Conservation (phyloP, 225 moss, liverwort and hornwort genomes). For the Rhytidiadelphus loreus region DNA sequence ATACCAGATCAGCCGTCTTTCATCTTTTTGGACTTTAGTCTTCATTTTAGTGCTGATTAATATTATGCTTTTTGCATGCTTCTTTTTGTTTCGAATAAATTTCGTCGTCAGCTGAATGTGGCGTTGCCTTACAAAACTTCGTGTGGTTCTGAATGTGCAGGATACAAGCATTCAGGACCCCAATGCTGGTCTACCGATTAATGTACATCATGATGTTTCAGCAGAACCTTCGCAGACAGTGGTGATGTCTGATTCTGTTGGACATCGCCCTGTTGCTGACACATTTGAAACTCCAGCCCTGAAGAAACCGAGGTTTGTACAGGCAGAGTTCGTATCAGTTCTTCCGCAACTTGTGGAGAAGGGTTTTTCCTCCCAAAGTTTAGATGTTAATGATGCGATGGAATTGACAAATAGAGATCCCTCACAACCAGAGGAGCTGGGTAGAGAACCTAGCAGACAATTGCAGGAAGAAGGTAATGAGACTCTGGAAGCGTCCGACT, state of each 20-base stretch:
- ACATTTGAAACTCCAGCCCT: slow-evolving; percentile 46
- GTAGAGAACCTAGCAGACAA: not conserved
- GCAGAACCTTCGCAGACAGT: not conserved
- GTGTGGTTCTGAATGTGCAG: slow-evolving; percentile 4
- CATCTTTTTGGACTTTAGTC: not conserved
- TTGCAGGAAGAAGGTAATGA: slow-evolving; percentile 22
- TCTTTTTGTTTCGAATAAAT: not conserved
- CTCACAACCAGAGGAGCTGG: slow-evolving; percentile 10
- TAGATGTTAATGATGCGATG: not conserved
- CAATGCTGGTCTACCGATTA: not conserved
- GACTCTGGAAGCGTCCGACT: not conserved
- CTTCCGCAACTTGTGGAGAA: slow-evolving; percentile 14
- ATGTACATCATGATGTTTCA: slow-evolving; percentile 4
- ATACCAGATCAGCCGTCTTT: not conserved
- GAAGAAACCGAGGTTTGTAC: slow-evolving; percentile 53
- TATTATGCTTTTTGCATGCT: not conserved
- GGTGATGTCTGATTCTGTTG: slow-evolving; percentile 29
- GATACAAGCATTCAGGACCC: slow-evolving; percentile 17
- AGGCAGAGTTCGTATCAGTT: slow-evolving; percentile 15
- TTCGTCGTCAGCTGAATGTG: not conserved
- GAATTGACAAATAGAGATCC: slow-evolving; percentile 9
- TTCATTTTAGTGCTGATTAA: not conserved
- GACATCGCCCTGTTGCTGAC: slow-evolving; percentile 42
- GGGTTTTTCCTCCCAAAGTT: slow-evolving; percentile 1
- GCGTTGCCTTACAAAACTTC: not conserved